phyloP scores from a whole-genome alignment of 2,329 filamentous ascomycete species.

The Sporothrix brasiliensis region DNA sequence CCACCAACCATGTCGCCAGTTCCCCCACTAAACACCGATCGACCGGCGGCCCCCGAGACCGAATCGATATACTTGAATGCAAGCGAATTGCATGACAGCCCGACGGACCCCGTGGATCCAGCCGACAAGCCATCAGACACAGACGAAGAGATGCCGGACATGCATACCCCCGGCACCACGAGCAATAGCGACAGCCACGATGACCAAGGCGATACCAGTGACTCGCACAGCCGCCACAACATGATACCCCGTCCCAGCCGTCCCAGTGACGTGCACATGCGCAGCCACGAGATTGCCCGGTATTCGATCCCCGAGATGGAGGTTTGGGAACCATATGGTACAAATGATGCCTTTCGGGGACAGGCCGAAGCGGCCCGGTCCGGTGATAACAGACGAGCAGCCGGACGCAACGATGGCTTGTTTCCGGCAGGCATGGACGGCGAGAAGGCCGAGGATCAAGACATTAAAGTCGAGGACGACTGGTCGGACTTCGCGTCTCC shows the following conservation, averaged over 20 bases:
- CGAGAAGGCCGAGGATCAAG: constrained; percentile 45
- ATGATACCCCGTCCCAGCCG: neutral
- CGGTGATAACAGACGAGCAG: neutral
- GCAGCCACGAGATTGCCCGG: constrained; percentile 35
- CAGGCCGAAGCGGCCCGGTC: constrained; percentile 35
- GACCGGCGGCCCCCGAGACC: constrained; percentile 23
- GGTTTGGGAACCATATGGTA: constrained; percentile 36
- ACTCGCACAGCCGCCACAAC: neutral
- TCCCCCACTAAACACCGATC: constrained; percentile 41
- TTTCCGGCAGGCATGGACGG: constrained; percentile 39
- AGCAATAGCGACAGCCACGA: constrained; percentile 19
- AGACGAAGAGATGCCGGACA: constrained; percentile 37
- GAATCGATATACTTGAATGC: constrained; percentile 33
- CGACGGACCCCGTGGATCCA: constrained; percentile 35
- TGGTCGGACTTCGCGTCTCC: constrained; percentile 43
- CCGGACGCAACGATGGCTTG: neutral
- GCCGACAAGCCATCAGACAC: constrained; percentile 39
- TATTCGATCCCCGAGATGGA: constrained; percentile 29
- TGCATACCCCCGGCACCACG: neutral
- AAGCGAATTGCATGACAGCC: constrained; percentile 5
- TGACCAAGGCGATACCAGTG: neutral
- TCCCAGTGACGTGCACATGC: neutral
- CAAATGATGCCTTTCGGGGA: constrained; percentile 8
- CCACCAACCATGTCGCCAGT: constrained; percentile 51
- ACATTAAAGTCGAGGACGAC: constrained; percentile 39